Base-by-base conservation (phyloP, 306 rosid genomes). In the Myrica gale region DNA sequence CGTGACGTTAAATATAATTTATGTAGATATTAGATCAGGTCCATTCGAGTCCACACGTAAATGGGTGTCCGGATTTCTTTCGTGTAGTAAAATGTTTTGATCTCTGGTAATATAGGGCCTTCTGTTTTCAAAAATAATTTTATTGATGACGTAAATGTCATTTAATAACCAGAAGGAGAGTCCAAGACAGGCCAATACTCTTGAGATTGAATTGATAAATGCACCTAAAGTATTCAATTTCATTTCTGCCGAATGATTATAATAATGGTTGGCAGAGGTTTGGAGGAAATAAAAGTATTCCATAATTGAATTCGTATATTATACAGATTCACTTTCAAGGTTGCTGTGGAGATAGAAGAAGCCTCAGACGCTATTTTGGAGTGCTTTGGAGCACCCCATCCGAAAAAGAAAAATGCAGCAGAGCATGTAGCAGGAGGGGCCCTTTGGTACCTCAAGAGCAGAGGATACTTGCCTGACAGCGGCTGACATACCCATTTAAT, bases 391-490 rank as follows among this genome's bases (percentile, higher is more conserved):
- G 75, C 75, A 65, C 82, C 97, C 6, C 79, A 53, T 53, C 4
- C 20, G 13, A 95, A 65, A 60, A 95, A 92, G 91, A 92, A 88
- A 74, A 89, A 85, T 23, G 97, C 99, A 6, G 86, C 86, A 4
- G 97, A 95, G 85, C 75, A 81, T 81, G 97, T 97, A 0, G 97
- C 97, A 21, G 93, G 90, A 84, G 97, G 87, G 63, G 96, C 90
- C 46, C 77, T 92, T 66, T 92, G 98, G 98, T 87, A 81, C 90
- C 84, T 95, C 69, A 39, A 77, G 80, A 61, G 85, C 62, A 52
- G 44, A 76, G 97, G 96, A 6, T 90, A 83, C 71, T 48, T 82
- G 75, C 47, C 53, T 32, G 46, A 53, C 53, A 60, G 69, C 45
- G 48, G 51, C 58, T 44, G 3, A 66, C 44, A 21, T 69, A 21